These are phyloP conservation scores for Xylaria sp. DNA, from an alignment of 2,329 filamentous ascomycete genomes.

Conservation along the genomic window DNA sequence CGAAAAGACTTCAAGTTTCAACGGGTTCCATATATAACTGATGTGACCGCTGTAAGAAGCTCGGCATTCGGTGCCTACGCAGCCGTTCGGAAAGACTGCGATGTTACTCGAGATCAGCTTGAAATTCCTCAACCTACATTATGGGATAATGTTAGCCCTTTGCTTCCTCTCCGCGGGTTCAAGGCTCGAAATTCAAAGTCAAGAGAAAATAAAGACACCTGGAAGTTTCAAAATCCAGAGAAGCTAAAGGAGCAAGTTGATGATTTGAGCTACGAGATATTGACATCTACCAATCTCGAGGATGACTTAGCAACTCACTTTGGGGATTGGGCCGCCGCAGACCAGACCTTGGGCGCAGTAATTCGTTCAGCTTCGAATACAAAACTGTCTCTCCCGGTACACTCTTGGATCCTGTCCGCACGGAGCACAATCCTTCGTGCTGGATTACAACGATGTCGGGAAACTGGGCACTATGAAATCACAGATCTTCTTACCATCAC, in stretches of 20 bases:
- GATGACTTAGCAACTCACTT: slow-evolving; percentile 62
- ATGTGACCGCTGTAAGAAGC: slow-evolving; percentile 81
- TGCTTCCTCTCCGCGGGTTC: slow-evolving; percentile 72
- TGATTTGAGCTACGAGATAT: slow-evolving; percentile 55
- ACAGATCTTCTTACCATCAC: slow-evolving; percentile 66
- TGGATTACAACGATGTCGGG: slow-evolving; percentile 63
- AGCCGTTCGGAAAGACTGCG: slow-evolving; percentile 81
- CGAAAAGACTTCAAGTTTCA: slow-evolving; percentile 95
- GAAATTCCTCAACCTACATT: slow-evolving; percentile 69
- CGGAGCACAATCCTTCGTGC: slow-evolving; percentile 73
- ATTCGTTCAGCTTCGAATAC: slow-evolving; percentile 66
- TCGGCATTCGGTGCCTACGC: slow-evolving; percentile 91
- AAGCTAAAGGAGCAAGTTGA: slow-evolving; percentile 60
- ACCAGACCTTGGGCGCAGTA: slow-evolving; percentile 50
- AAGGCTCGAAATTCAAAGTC: slow-evolving; percentile 47
- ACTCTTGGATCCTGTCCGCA: slow-evolving; percentile 79
- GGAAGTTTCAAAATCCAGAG: slow-evolving; percentile 49
- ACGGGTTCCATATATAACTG: slow-evolving; percentile 84
- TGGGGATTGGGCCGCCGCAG: slow-evolving; percentile 44
- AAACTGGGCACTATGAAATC: slow-evolving; percentile 59
- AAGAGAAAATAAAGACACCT: slow-evolving; percentile 47
- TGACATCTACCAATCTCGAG: slow-evolving; percentile 71
- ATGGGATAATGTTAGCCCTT: slow-evolving; percentile 73
- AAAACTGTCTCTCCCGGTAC: slow-evolving; percentile 75
- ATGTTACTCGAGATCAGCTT: slow-evolving; percentile 77